Base-by-base conservation (phyloP, 2,329 filamentous ascomycete species). In the Drechslerella coelobrocha region DNA sequence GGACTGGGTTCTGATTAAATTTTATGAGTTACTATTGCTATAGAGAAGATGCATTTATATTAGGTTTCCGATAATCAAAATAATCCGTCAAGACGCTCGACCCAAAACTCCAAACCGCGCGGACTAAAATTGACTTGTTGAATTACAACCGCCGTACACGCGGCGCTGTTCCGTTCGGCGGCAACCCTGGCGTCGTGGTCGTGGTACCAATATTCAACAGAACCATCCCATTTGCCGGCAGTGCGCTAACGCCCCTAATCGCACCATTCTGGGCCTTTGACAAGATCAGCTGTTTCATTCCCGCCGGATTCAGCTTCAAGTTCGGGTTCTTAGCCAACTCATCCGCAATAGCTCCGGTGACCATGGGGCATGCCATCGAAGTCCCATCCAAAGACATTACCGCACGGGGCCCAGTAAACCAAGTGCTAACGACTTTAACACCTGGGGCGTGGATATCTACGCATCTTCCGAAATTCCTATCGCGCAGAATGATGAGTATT, bases 361-460 rank as follows among this genome's bases (percentile, higher is more conserved):
- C 74, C n/a, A 73, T 26, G 17, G 83, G 83, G 60, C 79, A 79
- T 7, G 82, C 82, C 84, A 82, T 82, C 43, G 76, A 81, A 7
- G 82, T 84, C 9, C 83, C 83, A 19, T 77, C 79, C 17, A 84
- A 78, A 56, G 78, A 78, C 74, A 84, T 82, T 73, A 84, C 81
- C 17, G 78, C 81, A 5, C 51, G 39, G 75, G 83, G 78, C 21
- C 79, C 80, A 12, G 80, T 82, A 65, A 80, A 82, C 81, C 82
- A 85, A 1, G 83, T 77, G 37, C 80, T 82, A 8, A 84, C 78
- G 56, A 87, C 81, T 71, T 81, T 74, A 73, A 83, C 80, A 29
- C 85, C 85, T 0, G 85, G 84, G n/a, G 83, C 85, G 75, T 83
- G 86, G 73, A 86, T 78, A 75, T 85, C 84, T 48, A 85, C 81